A percentile compares a stretch with the other conserved stretches of the same genome.
These are phyloP conservation scores for Exophiala sideris DNA, from an alignment of 2,329 filamentous ascomycete species.

Conservation along the genomic window DNA sequence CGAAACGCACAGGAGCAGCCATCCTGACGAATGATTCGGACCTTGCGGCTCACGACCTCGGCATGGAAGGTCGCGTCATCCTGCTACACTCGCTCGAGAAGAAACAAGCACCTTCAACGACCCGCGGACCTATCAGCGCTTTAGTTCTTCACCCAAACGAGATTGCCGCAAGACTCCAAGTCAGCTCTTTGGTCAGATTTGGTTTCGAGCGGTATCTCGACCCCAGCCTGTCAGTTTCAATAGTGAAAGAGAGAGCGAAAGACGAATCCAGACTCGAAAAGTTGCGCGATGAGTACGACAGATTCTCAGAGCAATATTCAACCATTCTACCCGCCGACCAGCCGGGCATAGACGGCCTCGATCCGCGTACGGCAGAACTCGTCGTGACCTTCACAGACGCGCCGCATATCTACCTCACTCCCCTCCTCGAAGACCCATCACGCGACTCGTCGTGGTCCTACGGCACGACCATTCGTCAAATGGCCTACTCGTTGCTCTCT, in stretches of 20 bases:
- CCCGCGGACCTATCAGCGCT: slow-evolving; percentile 6
- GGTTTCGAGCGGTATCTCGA: slow-evolving; percentile 40
- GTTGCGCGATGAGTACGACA: slow-evolving; percentile 27
- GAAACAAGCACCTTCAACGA: slow-evolving; percentile 15
- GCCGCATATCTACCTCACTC: slow-evolving; percentile 60
- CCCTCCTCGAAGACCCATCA: slow-evolving; percentile 57
- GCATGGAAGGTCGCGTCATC: slow-evolving; percentile 57
- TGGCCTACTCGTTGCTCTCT: slow-evolving; percentile 54
- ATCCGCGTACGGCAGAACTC: slow-evolving; percentile 52
- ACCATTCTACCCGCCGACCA: background rate
- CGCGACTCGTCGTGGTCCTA: slow-evolving; percentile 57
- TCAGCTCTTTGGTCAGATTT: slow-evolving; percentile 35
- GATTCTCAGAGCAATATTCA: slow-evolving; percentile 38
- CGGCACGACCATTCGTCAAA: slow-evolving; percentile 48
- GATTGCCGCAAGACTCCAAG: slow-evolving; percentile 35
- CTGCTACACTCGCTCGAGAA: slow-evolving; percentile 65
- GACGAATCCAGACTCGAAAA: slow-evolving; percentile 15
- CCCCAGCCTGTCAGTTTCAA: slow-evolving; percentile 24
- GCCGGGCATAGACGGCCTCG: slow-evolving; percentile 33
- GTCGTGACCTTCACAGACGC: slow-evolving; percentile 42
- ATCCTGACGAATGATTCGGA: slow-evolving; percentile 84
- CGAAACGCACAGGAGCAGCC: slow-evolving; percentile 55
- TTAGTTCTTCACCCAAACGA: slow-evolving; percentile 17
- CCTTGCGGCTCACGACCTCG: slow-evolving; percentile 70
- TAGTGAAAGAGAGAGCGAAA: slow-evolving; percentile 35